Conservation (phyloP, 768 basidiomycete species). For the Lentinula detonsa region DNA sequence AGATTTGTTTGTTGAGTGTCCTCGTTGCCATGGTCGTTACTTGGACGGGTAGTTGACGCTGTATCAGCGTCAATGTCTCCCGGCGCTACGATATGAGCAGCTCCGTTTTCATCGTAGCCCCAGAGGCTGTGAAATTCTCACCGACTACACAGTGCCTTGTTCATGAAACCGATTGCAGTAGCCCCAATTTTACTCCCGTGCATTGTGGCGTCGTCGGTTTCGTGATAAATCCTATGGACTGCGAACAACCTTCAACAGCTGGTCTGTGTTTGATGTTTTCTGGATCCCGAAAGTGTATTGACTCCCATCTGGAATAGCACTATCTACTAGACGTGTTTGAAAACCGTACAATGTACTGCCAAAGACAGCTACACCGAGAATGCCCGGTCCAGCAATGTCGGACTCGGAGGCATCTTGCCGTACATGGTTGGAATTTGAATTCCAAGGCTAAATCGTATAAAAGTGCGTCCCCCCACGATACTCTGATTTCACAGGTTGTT, state of each 20-base stretch:
- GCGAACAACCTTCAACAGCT: not conserved
- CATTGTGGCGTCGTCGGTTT: not conserved
- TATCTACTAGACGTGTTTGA: not conserved
- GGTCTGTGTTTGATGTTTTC: not conserved
- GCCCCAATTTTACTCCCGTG: not conserved
- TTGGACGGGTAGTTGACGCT: not conserved
- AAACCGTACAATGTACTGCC: not conserved
- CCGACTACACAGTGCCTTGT: not conserved
- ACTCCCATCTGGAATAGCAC: not conserved
- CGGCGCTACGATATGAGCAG: too few species aligned
- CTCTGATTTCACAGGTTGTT: not conserved
- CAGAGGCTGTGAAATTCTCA: too few species aligned
- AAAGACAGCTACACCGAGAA: not conserved
- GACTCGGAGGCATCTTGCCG: not conserved
- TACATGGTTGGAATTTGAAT: not conserved
- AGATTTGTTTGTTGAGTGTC: not conserved
- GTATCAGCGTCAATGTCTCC: too few species aligned
- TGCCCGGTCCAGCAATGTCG: not conserved
- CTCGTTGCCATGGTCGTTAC: not conserved
- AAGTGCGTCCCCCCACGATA: not conserved
- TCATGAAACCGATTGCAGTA: not conserved
- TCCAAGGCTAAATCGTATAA: not conserved
- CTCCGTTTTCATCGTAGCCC: too few species aligned
- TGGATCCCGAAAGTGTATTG: not conserved
- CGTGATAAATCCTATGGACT: not conserved